These are phyloP conservation scores for Boletus speciosus DNA, from an alignment of 768 basidiomycete genomes.

Conservation along the genomic window DNA sequence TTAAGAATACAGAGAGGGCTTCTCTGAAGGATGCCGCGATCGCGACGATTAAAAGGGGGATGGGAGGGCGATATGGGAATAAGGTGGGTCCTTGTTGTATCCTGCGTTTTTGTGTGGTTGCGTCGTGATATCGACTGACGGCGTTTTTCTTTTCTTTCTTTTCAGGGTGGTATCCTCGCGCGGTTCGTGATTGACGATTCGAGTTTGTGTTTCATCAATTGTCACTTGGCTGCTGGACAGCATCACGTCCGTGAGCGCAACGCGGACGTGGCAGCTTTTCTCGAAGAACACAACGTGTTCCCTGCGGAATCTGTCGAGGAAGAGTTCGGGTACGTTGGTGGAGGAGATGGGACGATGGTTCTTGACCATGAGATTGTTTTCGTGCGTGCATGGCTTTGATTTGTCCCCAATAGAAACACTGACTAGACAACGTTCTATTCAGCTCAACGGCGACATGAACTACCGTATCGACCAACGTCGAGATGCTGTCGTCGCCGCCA, in stretches of 20 bases:
- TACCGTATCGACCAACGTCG: slow-evolving; percentile 94
- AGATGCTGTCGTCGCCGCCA: slow-evolving; percentile 70
- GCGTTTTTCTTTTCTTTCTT: neutral
- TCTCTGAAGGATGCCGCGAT: slow-evolving; percentile 65
- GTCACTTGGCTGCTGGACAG: slow-evolving; percentile 96
- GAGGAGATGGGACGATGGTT: slow-evolving; percentile 90
- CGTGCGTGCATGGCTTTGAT: slow-evolving; percentile 35
- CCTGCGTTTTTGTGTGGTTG: neutral
- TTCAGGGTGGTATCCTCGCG: slow-evolving; percentile 84
- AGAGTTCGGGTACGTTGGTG: slow-evolving; percentile 74
- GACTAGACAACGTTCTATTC: neutral
- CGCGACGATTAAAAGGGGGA: slow-evolving; percentile 86
- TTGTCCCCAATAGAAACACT: neutral
- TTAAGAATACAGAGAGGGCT: slow-evolving; percentile 61
- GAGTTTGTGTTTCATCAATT: slow-evolving; percentile 93
- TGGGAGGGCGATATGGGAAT: slow-evolving; percentile 92
- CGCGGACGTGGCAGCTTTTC: slow-evolving; percentile 79
- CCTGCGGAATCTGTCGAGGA: slow-evolving; percentile 47
- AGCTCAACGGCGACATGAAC: slow-evolving; percentile 94
- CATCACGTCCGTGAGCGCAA: slow-evolving; percentile 78
- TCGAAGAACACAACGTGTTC: slow-evolving; percentile 79
- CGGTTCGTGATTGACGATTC: slow-evolving; percentile 90
- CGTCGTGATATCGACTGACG: slow-evolving; percentile 1
- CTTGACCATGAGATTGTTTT: slow-evolving; percentile 95
- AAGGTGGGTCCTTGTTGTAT: slow-evolving; percentile 54